phyloP scores from a whole-genome alignment of 2,329 filamentous ascomycete species.

The Xylariomycetidae sp. region DNA sequence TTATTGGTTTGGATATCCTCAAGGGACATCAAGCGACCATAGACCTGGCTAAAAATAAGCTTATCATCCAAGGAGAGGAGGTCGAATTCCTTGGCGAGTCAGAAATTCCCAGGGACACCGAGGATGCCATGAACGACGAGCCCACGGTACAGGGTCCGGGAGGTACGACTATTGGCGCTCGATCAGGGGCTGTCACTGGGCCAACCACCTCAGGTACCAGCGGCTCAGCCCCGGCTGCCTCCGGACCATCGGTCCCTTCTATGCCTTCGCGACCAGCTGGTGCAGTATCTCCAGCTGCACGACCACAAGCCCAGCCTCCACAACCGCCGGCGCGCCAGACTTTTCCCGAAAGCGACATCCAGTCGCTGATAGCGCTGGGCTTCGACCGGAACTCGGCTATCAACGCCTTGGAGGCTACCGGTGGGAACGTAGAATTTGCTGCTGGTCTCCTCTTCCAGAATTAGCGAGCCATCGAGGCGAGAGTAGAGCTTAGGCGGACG shows the following conservation, averaged over 20 bases:
- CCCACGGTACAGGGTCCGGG: constrained; percentile 80
- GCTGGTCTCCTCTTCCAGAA: constrained; percentile 69
- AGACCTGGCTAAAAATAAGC: constrained; percentile 76
- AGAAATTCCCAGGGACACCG: constrained; percentile 83
- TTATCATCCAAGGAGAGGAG: constrained; percentile 84
- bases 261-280: constrained; percentile 20
- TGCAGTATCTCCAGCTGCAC: constrained; percentile 17
- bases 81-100: constrained; percentile 88
- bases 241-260: constrained; percentile 18
- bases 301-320: constrained; percentile 22
- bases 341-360: constrained; percentile 62
- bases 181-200: constrained; percentile 69
- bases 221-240: constrained; percentile 20
- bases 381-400: constrained; percentile 73
- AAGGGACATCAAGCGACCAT: constrained; percentile 93
- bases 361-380: constrained; percentile 72
- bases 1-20: constrained; percentile 93
- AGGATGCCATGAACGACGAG: constrained; percentile 70
- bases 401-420: constrained; percentile 74
- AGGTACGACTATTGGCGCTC: constrained; percentile 82
- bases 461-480: too few species aligned
- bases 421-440: constrained; percentile 84
- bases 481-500: too few species aligned
- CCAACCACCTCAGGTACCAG: constrained; percentile 31
- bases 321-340: constrained; percentile 21